Base-by-base conservation (phyloP, 768 basidiomycete genomes). In the Kockovaella imperatae region DNA sequence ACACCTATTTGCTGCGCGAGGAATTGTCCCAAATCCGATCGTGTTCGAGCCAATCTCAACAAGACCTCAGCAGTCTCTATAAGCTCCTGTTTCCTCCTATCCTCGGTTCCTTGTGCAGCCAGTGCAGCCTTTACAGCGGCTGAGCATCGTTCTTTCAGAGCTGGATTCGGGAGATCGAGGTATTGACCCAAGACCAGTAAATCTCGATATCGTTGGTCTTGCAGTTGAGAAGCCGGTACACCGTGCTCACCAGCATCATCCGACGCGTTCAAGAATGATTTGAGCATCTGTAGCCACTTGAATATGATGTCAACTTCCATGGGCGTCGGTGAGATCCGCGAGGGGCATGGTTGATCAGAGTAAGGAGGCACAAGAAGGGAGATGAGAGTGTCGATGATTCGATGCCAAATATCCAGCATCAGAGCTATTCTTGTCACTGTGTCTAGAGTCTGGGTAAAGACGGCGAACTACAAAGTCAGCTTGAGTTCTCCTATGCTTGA, bases 201-300 rank as follows among this genome's bases (percentile, higher is more conserved):
- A 43, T 71, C 69, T 25, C 59, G 57, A 53, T 69, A 71, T 8
- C 42, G 47, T 6, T 64, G 65, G 8, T 40, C 35, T 36, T 69
- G 66, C 2, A 71, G 50, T 35, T 40, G 35, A 5, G 31, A 15
- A 34, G 64, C 23, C 0, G 66, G 66, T 5, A 71, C 60, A 24
- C 69, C 69, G 48, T 71, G 60, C 48, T 71, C 69, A 3, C 54
- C 39, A 3, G 60, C 60, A 3, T 45, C 47, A 38, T 71, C 69
- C 3, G 44, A 36, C 23, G 69, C 69, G 50, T 71, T 71, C 55
- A 68, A 71, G 54, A 69, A 71, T 3, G 58, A 35, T 45, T 71
- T 71, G 35, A 69, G 49, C 26, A 64, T 42, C 50, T 67, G 64
- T 1, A 71, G 54, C 67, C 67, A 71, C 46, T 71, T 69, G 62